Conservation (phyloP, 805 yeast genomes). For the Hanseniaspora singularis region DNA sequence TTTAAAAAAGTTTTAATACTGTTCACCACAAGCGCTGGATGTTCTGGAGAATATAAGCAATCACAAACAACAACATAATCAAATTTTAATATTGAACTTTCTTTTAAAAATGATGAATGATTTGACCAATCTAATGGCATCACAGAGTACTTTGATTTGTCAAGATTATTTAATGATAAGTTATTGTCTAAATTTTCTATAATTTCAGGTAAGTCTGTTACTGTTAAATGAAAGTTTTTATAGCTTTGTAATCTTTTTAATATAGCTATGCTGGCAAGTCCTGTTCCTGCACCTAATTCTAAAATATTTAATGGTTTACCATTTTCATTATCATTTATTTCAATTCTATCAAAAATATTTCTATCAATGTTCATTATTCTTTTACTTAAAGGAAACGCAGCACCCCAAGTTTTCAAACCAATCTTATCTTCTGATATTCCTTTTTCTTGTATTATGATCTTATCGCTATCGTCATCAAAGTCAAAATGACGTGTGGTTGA, state of each 20-base stretch:
- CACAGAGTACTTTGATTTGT: conserved; percentile 26
- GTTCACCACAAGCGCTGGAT: conserved; percentile 59
- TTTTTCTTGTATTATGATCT: conserved; percentile 53
- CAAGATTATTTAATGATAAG: conserved; percentile 28
- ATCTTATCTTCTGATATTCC: conserved; percentile 74
- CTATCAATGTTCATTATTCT: conserved; percentile 32
- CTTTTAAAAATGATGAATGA: conserved; percentile 34
- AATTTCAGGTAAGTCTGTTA: conserved; percentile 76
- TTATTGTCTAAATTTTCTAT: conserved; percentile 55
- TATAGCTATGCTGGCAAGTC: conserved; percentile 69
- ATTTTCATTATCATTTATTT: conserved; percentile 10
- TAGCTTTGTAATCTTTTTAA: conserved; percentile 21
- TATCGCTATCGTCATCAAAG: conserved; percentile 17
- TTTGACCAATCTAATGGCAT: conserved; percentile 68
- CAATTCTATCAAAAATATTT: not conserved
- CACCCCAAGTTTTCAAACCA: conserved; percentile 95
- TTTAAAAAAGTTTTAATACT: conserved; percentile 43
- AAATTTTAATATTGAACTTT: conserved; percentile 31
- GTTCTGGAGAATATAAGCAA: conserved; percentile 74
- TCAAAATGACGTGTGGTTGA: conserved; percentile 1
- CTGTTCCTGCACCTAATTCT: conserved; percentile 95
- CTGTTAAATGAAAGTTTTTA: conserved; percentile 32
- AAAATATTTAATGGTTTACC: conserved; percentile 29
- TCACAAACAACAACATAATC: conserved; percentile 66
- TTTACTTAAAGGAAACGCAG: conserved; percentile 57